phyloP scores from a whole-genome alignment of 768 basidiomycete genomes.

The Boletus sensibilis region DNA sequence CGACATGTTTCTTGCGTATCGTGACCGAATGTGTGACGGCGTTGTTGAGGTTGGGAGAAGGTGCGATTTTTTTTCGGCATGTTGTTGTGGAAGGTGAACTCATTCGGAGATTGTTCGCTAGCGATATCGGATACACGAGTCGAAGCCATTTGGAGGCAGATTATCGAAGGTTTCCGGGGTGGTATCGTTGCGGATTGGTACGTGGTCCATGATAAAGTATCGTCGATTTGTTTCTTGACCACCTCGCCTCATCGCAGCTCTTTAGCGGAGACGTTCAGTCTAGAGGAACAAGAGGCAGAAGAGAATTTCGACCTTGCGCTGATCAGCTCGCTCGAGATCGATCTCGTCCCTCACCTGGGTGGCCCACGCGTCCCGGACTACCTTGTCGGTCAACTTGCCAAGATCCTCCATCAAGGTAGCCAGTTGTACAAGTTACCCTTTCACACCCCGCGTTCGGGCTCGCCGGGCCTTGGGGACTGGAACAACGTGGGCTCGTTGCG shows the following conservation, averaged over 20 bases:
- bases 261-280: conserved; percentile 50
- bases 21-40: conserved; percentile 64
- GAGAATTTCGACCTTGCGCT: conserved; percentile 85
- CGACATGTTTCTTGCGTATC: conserved; percentile 68
- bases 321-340: conserved; percentile 74
- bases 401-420: conserved; percentile 72
- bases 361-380: conserved; percentile 66
- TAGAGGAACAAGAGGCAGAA: conserved; percentile 69
- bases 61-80: conserved; percentile 35
- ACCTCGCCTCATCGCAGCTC: conserved; percentile 42
- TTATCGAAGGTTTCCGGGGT: conserved; percentile 78
- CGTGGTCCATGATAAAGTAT: conserved; percentile 20
- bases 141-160: conserved; percentile 83
- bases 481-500: conserved; percentile 6
- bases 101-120: conserved; percentile 17
- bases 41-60: conserved; percentile 48
- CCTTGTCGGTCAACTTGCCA: conserved; percentile 65
- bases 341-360: conserved; percentile 77
- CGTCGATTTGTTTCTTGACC: background rate
- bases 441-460: conserved; percentile 6
- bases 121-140: conserved; percentile 62
- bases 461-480: conserved; percentile 11
- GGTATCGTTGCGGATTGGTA: conserved; percentile 86
- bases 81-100: background rate
- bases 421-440: conserved; percentile 46